Percentiles rank a stretch among this genome's conserved stretches.
Evolutionary conservation across 805 yeast species (phyloP).

Genomic region (Cyberlindnera petersonii): DNA sequence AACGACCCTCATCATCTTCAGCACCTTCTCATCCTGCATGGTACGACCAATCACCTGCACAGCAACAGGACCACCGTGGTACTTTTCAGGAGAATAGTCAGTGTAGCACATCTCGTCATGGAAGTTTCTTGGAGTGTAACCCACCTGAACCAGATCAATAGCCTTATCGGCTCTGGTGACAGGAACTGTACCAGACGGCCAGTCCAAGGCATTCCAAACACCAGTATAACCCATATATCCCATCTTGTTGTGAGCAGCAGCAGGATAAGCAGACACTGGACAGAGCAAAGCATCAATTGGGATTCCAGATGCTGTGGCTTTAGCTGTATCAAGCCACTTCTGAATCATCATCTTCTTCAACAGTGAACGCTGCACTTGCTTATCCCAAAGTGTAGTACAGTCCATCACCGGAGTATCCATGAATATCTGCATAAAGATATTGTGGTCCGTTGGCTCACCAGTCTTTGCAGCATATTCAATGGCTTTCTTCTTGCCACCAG

Average conservation of each 20-base stretch:
- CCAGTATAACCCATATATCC: constrained; percentile 43
- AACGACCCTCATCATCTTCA: constrained; percentile 43
- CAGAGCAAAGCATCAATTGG: constrained; percentile 47
- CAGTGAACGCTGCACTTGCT: constrained; percentile 38
- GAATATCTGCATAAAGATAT: constrained; percentile 36
- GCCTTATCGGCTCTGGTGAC: constrained; percentile 49
- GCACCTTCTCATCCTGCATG: constrained; percentile 57
- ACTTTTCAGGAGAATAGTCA: constrained; percentile 32
- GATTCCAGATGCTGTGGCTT: constrained; percentile 33
- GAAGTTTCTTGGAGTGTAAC: constrained; percentile 37
- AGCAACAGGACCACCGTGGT: constrained; percentile 58
- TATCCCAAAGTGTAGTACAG: constrained; percentile 39
- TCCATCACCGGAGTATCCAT: constrained; percentile 28
- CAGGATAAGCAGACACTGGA: constrained; percentile 35
- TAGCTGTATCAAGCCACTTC: constrained; percentile 38
- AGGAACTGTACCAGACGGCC: constrained; percentile 54
- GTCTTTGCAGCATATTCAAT: constrained; percentile 32
- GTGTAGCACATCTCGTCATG: constrained; percentile 46
- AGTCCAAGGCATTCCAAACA: constrained; percentile 52
- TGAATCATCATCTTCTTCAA: constrained; percentile 38
- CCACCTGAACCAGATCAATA: constrained; percentile 36
- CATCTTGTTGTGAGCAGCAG: constrained; percentile 29
- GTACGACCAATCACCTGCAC: constrained; percentile 60
- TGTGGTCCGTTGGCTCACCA: constrained; percentile 37
- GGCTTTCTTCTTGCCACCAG: constrained; percentile 38